Evolutionary conservation across 2,329 filamentous ascomycete genomes (phyloP), one percentile per base, ranked within the genome.

Genomic region (Daldinia sp.): DNA sequence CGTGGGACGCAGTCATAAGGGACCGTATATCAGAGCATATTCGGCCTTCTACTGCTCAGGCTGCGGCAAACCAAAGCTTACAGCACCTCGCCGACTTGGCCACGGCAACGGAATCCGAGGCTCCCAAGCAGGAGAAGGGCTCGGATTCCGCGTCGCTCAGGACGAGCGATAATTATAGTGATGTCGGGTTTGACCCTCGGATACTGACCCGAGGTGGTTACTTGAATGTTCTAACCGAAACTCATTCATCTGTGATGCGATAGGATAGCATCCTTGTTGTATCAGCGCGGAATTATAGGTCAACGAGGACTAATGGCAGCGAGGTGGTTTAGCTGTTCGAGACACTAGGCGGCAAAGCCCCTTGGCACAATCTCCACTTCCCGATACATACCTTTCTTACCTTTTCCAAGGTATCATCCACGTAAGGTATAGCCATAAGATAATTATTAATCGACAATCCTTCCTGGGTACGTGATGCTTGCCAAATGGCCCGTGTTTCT

Each of bases 31-130:
- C 82, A 65, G 83, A 85, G 63, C 75, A 75, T 53, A 76, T 78
- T 59, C 77, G 74, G 63, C 75, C 79, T 54, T 73, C 78, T 30
- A 77, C 81, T 70, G 71, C 81, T 75, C 73, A 78, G 75, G 65
- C 72, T 6, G 81, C 81, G 54, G 83, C 80, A 60, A 88, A 82
- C 75, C 85, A 83, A 68, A 85, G 86, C 37, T 79, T 92, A 56
- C 88, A 91, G 77, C 88, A 86, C 67, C 80, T 91, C 7, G 89
- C 88, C 6, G 87, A 91, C 71, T 73, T 87, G 54, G 85, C 85
- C 6, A 85, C 84, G 4, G 83, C 83, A 6, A 81, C 77, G 13
- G 77, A 77, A 64, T 68, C 57, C n/a, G 73, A 74, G 41, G 55
- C 71, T 12, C 51, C 66, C 12, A 77, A 72, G 61, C 41, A 65